Evolutionary conservation across 352 stramenopile genomes (phyloP).

Genomic region (Pythium vanterpoolii): DNA sequence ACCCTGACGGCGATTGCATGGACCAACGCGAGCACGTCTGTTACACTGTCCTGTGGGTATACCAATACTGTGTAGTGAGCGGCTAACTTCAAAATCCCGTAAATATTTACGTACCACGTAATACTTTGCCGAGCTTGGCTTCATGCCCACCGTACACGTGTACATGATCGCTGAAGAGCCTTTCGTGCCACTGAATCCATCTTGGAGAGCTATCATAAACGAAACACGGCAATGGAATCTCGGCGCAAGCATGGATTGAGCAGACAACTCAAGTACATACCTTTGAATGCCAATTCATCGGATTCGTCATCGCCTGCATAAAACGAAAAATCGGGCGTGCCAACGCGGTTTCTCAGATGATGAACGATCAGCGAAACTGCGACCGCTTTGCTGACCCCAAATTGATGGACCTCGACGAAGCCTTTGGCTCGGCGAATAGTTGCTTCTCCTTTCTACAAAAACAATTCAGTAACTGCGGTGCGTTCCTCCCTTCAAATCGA

Average conservation of each 20-base stretch:
- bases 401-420: slow-evolving; percentile 75
- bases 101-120: slow-evolving; percentile 79
- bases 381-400: slow-evolving; percentile 62
- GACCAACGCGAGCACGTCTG: slow-evolving; percentile 48
- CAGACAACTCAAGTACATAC: slow-evolving; percentile 23
- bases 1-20: slow-evolving; percentile 54
- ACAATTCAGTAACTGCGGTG: slow-evolving; percentile 16
- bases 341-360: slow-evolving; percentile 50
- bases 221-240: not conserved
- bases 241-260: not conserved
- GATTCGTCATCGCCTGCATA: slow-evolving; percentile 97
- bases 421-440: slow-evolving; percentile 55
- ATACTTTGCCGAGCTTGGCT: slow-evolving; percentile 93
- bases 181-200: slow-evolving; percentile 34
- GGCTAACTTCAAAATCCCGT: too few species aligned
- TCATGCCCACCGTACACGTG: slow-evolving; percentile 97
- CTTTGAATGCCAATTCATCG: slow-evolving; percentile 90
- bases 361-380: slow-evolving; percentile 52
- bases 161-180: slow-evolving; percentile 57
- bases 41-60: slow-evolving; percentile 38
- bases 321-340: slow-evolving; percentile 92
- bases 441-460: slow-evolving; percentile 50
- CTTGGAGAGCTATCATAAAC: slow-evolving; percentile 38
- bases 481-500: slow-evolving; percentile 40
- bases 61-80: not conserved